Conservation (phyloP, 2,329 filamentous ascomycete genomes). For the Aureobasidium melanogenum region DNA sequence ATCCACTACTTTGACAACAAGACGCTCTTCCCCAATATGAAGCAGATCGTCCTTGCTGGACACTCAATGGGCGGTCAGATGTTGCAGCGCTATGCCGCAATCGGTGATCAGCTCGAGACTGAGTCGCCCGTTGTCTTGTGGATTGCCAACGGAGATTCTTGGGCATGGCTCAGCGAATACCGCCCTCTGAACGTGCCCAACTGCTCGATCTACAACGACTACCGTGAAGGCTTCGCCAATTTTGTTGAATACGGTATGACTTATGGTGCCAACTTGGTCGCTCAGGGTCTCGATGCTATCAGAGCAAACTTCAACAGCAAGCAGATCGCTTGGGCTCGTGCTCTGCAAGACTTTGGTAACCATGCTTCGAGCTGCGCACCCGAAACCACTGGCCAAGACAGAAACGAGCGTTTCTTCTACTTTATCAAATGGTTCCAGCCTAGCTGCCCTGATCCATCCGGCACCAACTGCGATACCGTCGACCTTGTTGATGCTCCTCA, state of each 20-base stretch:
- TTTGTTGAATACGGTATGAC: conserved; percentile 26
- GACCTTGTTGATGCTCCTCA: conserved; percentile 28
- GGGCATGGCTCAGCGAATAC: conserved; percentile 24
- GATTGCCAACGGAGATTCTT: conserved; percentile 28
- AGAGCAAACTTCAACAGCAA: conserved; percentile 27
- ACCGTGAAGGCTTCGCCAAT: conserved; percentile 26
- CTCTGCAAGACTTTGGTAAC: conserved; percentile 26
- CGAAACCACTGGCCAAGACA: conserved; percentile 24
- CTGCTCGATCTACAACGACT: conserved; percentile 27
- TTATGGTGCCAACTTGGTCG: conserved; percentile 23
- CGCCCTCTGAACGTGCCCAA: conserved; percentile 23
- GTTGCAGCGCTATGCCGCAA: conserved; percentile 27
- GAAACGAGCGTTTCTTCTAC: conserved; percentile 33
- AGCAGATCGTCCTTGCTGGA: conserved; percentile 30
- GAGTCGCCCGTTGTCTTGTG: conserved; percentile 25
- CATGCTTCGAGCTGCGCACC: conserved; percentile 27
- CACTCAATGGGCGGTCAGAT: conserved; percentile 29
- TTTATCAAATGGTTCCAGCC: conserved; percentile 29
- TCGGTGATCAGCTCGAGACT: conserved; percentile 20
- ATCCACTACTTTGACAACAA: conserved; percentile 28
- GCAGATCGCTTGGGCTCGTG: conserved; percentile 26
- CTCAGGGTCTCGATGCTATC: conserved; percentile 22
- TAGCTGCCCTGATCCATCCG: conserved; percentile 16
- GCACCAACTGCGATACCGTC: conserved; percentile 25
- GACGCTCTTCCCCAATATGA: conserved; percentile 27